Base-by-base conservation (phyloP, 1,284 basidiomycete genomes). In the Agaricales sp. region DNA sequence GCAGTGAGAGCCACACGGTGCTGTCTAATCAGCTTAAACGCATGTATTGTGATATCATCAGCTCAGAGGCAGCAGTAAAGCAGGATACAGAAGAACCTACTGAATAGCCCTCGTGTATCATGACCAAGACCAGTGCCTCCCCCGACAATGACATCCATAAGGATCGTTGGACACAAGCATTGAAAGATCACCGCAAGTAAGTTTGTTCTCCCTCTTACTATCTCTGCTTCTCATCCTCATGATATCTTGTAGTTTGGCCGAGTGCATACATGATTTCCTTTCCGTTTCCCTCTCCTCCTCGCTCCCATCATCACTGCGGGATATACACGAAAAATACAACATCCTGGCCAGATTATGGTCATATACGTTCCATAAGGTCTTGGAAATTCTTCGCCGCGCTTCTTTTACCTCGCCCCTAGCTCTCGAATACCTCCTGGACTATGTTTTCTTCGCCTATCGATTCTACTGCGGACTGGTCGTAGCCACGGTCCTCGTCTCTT, bases 321-420 rank as follows among this genome's bases (percentile, higher is more conserved):
- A 85, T 54, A 87, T 98, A 41, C 92, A 93, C 0, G 82, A 81
- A 44, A 93, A 92, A 59, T 98, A 97, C 70, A 96, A 95, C 63
- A 92, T 98, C 54, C 90, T 95, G 49, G 85, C 85, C 25, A 82
- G 94, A 12, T 74, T 99, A 0, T 99, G 96, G 95, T 86, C 89
- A 1, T 86, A 83, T 45, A 90, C 78, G 0, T 97, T 97, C 64
- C 84, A 96, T 64, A 83, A 85, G 45, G 76, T 96, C 45, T 82
- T 98, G 53, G 92, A 97, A 63, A 80, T 87, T 8, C 78, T 99
- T 35, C 84, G 93, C 4, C 84, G 87, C 48, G 85, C 87, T 0
- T 93, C 83, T 52, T 77, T 77, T 53, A 65, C 70, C 1, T 82
- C 78, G 0, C 65, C 70, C 1, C 66, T 82, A 50, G 75, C 83